Evolutionary conservation across 2,329 filamentous ascomycete species (phyloP), one percentile per base, ranked within the genome.

Genomic region (Trichoderma breve): DNA sequence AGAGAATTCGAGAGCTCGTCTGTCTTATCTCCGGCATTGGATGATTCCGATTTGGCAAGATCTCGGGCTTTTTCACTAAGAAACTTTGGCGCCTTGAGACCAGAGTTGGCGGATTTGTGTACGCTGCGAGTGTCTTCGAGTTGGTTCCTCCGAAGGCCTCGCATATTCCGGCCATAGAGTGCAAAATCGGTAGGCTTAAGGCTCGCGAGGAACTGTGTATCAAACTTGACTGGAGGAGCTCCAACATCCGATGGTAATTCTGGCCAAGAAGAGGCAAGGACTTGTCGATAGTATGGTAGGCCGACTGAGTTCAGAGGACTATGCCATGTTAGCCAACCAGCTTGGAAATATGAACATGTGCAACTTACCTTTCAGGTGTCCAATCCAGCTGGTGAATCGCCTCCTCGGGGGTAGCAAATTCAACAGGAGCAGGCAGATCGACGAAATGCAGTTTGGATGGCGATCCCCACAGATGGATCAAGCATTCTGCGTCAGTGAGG

Each of bases 211-310:
- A 95, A 87, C 34, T 90, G 87, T 3, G 88, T 84, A 74, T 98
- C 95, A 67, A 95, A 86, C 73, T 91, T 93, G 14, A 87, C 82
- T 0, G 95, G 93, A 18, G 94, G 93, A 15, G 93, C 93, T 43
- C 95, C 95, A 51, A 97, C 88, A 79, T 98, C 94, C 72, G 92
- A 95, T 1, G 96, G 82, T 76, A 95, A 86, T 78, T 95, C 93
- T 72, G 96, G 94, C 94, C 95, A 98, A 47, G 93, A 91, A 3
- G 96, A 99, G 47, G 97, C 86, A 12, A 99, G 86, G 15, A 88
- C 86, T 73, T 98, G 95, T 73, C 95, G 90, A 80, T 99, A 99
- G 80, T 95, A 97, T 1, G 96, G 95, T 88, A 99, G 92, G 12
- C 96, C 97, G 66, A 98, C 86, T 39, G 90, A 89, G 81, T 91